Base-by-base conservation (phyloP, 2,329 filamentous ascomycete species). In the Trichoderma atroviride region DNA sequence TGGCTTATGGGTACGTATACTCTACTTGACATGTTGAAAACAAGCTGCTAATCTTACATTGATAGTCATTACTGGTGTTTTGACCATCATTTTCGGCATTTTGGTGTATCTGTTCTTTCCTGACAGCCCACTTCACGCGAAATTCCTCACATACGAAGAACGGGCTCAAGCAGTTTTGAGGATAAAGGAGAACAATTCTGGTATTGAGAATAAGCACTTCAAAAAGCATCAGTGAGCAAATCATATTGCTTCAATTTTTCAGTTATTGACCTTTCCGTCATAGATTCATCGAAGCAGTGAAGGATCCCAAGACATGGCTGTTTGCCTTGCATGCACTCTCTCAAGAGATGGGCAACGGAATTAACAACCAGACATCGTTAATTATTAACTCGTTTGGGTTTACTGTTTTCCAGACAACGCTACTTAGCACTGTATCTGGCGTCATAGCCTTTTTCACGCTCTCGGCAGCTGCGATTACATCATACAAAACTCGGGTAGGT, bases 381-480 rank as follows among this genome's bases (percentile, higher is more conserved):
- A 81, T 83, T 56, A 81, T 83, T 71, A 82, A 82, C 31, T 81
- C 79, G 0, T 83, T 83, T 61, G 82, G 81, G 4, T 83, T 83
- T 70, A 78, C 71, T 14, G 79, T 72, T 52, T 74, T 77, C 56
- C 77, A 80, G 43, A 79, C 79, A 11, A 80, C 79, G 0, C 73
- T 76, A 29, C 73, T 74, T 9, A 70, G 71, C 7, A 57, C 50
- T n/a, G 70, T 71, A 2, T 63, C 61, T 4, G 70, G 70, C 16
- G 70, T 61, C 22, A 43, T 71, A 40, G 56, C 66, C 5, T 72
- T 72, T 22, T 37, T 65, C 6, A 71, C 59, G 1, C 69, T 72
- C 6, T 62, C 65, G 6, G 11, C 35, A 14, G 61, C 70, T 1
- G 69, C 70, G 4, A 29, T 72, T n/a, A 24, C 61, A 5, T 37